These are phyloP conservation scores for Triticum monococcum DNA, from an alignment of 176 grass and related monocot species.

Conservation along the genomic window DNA sequence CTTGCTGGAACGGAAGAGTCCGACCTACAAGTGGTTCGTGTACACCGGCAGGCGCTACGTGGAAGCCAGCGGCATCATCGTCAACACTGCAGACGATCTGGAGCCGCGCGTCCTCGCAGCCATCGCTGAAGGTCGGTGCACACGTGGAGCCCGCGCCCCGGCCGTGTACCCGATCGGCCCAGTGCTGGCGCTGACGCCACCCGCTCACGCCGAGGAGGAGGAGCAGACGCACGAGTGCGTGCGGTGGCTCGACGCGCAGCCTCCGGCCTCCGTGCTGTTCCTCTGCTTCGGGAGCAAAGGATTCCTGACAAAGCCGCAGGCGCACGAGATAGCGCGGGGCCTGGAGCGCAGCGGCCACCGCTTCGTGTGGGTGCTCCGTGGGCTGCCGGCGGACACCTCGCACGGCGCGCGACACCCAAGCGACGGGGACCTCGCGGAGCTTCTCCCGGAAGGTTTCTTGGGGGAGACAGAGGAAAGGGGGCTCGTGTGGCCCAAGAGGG, in stretches of 20 bases:
- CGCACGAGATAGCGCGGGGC: slow-evolving; percentile 34
- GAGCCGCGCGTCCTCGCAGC: no score
- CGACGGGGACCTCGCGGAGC: background rate
- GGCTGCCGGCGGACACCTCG: background rate
- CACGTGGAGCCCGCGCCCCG: no score
- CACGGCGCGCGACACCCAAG: background rate
- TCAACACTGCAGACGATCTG: no score
- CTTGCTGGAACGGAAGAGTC: no score
- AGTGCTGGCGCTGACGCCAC: no score
- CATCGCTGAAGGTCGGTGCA: no score
- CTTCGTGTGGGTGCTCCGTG: slow-evolving; percentile 52
- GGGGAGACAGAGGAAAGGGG: slow-evolving; percentile 32
- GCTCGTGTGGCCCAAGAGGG: slow-evolving; percentile 34
- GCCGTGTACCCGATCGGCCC: no score
- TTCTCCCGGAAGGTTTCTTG: slow-evolving; percentile 40
- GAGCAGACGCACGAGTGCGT: background rate
- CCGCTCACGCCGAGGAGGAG: no score
- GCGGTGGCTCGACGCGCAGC: slow-evolving; percentile 51
- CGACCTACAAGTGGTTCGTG: no score
- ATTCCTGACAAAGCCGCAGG: background rate
- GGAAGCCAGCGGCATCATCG: no score
- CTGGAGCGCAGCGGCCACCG: slow-evolving; percentile 39
- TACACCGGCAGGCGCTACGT: no score
- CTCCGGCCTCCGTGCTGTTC: slow-evolving; percentile 35
- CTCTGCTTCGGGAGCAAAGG: slow-evolving; percentile 48